Evolutionary conservation across 2,329 filamentous ascomycete species (phyloP), one percentile per base, ranked within the genome.

Genomic region (Colletotrichum tropicicola): DNA sequence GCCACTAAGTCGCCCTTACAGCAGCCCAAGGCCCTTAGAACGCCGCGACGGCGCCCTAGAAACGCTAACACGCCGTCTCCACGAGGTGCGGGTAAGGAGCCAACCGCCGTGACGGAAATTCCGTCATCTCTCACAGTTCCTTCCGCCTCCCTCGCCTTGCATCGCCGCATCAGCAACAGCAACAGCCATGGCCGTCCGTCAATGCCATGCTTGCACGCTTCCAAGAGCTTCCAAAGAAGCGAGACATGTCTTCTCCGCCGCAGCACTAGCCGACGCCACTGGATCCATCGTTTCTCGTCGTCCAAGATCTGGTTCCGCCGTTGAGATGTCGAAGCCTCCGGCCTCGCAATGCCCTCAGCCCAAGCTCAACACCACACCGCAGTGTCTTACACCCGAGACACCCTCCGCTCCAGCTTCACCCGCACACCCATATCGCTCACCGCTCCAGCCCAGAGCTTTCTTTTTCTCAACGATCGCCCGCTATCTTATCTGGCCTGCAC

Each of bases 381-480:
- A 15, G 28, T 55, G 52, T 47, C 41, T 56, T 37, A 25, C 15
- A 23, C 12, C 32, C 13, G 32, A 35, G 13, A 35, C 13, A 15
- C 13, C n/a, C 13, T 15, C 12, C 25, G 17, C 25, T 55, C 37
- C 37, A 23, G 51, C 12, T 35, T 23, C 37, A 19, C 23, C 32
- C 35, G 35, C 21, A n/a, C 37, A 19, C 23, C 32, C 35, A 23
- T 30, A n/a, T 10, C 19, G 10, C 30, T 54, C 51, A 54, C 51
- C 51, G 51, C 51, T 32, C 9, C 51, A 25, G 19, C 17, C 52
- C 15, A 44, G 39, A 35, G 23, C 3, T 57, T 57, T 57, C 54
- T 57, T 57, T 30, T 58, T 58, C 27, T 58, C 23, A 30, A n/a
- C 30, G 48, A 54, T 49, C 48, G 61, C 37, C 43, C 19, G 41